Evolutionary conservation across 139 green algal genomes (phyloP), one percentile per base, ranked within the genome.

Genomic region (Coelastrella sp.): DNA sequence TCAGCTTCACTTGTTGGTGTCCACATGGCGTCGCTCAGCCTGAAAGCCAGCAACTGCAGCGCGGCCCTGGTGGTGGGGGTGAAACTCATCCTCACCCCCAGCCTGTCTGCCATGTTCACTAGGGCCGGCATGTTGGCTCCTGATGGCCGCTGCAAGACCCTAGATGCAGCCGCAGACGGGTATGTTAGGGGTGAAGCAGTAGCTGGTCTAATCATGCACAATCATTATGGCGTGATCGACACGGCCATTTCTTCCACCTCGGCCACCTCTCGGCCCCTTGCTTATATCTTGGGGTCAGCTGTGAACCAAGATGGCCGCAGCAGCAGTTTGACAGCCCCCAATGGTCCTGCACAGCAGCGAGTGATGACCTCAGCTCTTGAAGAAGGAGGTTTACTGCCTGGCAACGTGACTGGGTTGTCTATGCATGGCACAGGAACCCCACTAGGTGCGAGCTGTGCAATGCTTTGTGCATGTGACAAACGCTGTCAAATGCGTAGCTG

Each of bases 281-380:
- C 92, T 10, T 27, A 96, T 0, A 56, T 98, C 24, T 17, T 79
- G 4, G 96, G 94, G 7, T 95, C 93, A 14, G 93, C 93, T 0
- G 96, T 98, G 20, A 98, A 98, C 91, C 97, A 99, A 92, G 97
- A 99, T 91, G 97, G 97, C 0, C 93, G 97, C 24, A 97, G 94
- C 89, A 97, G 93, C 91, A 93, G 90, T 73, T 93, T 99, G 17
- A 99, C 97, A 0, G 97, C 97, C 0, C 97, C 97, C 68, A 97
- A 97, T 83, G 97, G 97, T 0, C 96, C 96, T 8, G 94, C 95
- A 22, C 97, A 99, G 95, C 97, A 98, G 90, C 91, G 49, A 35
- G 96, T 97, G 14, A 91, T 99, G 0, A 89, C 92, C 4, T 59
- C 80, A 1, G 95, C 96, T 0, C 90, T 98, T 59, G 72, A 27